Conservation (phyloP, 257 asterid species). For the Solanum rostratum region DNA sequence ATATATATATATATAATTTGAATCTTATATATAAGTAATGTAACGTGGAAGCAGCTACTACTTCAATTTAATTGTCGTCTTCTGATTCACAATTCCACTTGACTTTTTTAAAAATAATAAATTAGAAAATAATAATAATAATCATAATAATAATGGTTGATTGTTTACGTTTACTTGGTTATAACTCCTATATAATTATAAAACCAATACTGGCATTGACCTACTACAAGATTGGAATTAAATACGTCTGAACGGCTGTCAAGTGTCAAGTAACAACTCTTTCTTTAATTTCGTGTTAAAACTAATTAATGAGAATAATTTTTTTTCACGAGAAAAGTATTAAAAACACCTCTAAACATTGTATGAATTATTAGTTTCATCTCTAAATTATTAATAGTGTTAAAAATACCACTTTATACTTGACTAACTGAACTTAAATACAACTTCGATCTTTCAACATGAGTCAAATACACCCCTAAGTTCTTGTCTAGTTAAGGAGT, state of each 20-base stretch:
- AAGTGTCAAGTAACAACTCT: not conserved
- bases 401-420: too few species aligned
- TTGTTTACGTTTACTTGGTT: not conserved
- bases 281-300: not conserved
- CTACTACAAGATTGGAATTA: not conserved
- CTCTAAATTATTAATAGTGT: too few species aligned
- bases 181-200: not conserved
- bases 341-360: too few species aligned
- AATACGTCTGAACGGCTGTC: not conserved
- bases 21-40: not conserved
- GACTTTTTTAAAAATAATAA: not conserved
- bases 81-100: not conserved
- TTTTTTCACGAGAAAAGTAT: too few species aligned
- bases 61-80: not conserved
- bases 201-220: not conserved
- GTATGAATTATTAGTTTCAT: too few species aligned
- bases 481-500: too few species aligned
- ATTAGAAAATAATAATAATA: not conserved
- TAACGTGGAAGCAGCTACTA: not conserved
- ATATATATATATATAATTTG: not conserved
- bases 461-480: too few species aligned
- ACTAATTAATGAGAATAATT: not conserved
- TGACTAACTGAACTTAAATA: too few species aligned
- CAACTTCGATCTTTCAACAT: too few species aligned
- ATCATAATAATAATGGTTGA: not conserved